Evolutionary conservation across 345 rosid genomes (phyloP).

Genomic region (Lumnitzera racemosa): DNA sequence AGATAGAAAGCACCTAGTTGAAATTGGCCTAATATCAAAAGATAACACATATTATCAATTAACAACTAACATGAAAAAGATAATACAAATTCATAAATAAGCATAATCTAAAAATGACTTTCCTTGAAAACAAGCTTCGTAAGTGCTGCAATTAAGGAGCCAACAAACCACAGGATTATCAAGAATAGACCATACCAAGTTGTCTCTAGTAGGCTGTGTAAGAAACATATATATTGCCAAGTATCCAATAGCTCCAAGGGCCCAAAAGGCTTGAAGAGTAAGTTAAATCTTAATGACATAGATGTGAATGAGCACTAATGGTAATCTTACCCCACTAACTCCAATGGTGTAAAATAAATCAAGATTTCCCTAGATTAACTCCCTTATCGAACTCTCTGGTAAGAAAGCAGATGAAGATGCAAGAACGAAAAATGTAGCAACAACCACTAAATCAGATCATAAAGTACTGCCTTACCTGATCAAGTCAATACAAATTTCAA

Average conservation of each 20-base stretch:
- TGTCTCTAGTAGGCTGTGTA: constrained; percentile 63
- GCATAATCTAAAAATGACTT: constrained; percentile 28
- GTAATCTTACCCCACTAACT: constrained; percentile 73
- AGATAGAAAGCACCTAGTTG: background rate
- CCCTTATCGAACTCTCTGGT: constrained; percentile 42
- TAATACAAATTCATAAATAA: constrained; percentile 1
- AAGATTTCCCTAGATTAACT: constrained; percentile 48
- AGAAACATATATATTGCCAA: constrained; percentile 46
- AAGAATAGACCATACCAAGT: constrained; percentile 59
- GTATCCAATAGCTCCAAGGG: constrained; percentile 66
- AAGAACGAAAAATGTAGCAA: constrained; percentile 63
- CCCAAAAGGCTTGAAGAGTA: constrained; percentile 92
- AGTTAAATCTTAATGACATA: constrained; percentile 88
- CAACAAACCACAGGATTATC: constrained; percentile 80
- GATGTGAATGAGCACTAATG: constrained; percentile 73
- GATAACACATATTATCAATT: background rate
- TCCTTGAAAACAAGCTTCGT: constrained; percentile 94
- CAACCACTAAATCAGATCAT: constrained; percentile 78
- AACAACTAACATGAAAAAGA: too few species aligned
- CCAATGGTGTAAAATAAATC: constrained; percentile 58
- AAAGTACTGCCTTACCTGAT: constrained; percentile 60
- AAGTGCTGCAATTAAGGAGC: constrained; percentile 81
- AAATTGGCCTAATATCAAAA: background rate
- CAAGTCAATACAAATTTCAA: constrained; percentile 1
- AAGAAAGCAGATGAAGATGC: constrained; percentile 74